These are phyloP conservation scores for Dipodascus geniculatus DNA, from an alignment of 805 yeast species.

Conservation along the genomic window DNA sequence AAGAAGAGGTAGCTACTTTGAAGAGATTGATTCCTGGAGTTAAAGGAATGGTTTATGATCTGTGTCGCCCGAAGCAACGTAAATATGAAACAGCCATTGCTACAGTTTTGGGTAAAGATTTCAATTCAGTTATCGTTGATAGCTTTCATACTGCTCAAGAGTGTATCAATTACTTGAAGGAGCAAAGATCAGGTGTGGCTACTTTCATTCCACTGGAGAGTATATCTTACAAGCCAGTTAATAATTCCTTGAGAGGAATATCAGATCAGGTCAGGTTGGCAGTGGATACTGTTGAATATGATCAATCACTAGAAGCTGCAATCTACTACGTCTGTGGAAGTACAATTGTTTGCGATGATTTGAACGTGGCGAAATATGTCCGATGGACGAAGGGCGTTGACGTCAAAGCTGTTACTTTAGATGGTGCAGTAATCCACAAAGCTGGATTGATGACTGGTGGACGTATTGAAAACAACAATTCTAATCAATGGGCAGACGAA, in stretches of 20 bases:
- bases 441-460: constrained; percentile 95
- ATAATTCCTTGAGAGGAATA: constrained; percentile 39
- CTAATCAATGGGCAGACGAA: constrained; percentile 55
- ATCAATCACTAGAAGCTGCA: constrained; percentile 58
- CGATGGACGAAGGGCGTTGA: constrained; percentile 53
- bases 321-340: constrained; percentile 70
- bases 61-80: constrained; percentile 63
- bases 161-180: constrained; percentile 70
- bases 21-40: constrained; percentile 77
- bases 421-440: constrained; percentile 75
- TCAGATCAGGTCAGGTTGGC: constrained; percentile 51
- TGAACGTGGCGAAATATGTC: constrained; percentile 55
- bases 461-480: constrained; percentile 34
- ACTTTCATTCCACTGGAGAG: constrained; percentile 84
- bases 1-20: constrained; percentile 62
- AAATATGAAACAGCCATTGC: constrained; percentile 65
- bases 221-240: constrained; percentile 45
- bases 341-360: constrained; percentile 62
- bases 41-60: constrained; percentile 65
- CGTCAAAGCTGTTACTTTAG: constrained; percentile 64
- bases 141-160: constrained; percentile 53
- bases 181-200: constrained; percentile 74
- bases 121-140: constrained; percentile 80
- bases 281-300: constrained; percentile 62
- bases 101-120: constrained; percentile 64